phyloP scores from a whole-genome alignment of 129 eudicot species.

The Escallonia rubra region DNA sequence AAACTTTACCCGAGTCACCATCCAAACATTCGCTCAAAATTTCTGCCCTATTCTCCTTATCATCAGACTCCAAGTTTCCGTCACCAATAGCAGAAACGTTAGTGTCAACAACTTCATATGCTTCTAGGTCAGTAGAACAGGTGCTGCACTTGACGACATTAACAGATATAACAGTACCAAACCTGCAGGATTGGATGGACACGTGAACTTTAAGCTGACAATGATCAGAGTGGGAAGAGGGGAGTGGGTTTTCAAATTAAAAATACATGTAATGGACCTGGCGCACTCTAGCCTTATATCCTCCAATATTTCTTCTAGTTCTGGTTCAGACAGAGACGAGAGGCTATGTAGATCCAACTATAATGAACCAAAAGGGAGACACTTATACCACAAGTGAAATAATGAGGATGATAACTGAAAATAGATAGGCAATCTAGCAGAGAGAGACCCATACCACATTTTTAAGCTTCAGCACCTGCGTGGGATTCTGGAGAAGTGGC shows the following conservation, averaged over 20 bases:
- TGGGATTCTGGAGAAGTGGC: constrained; percentile 74
- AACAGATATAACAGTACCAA: constrained; percentile 76
- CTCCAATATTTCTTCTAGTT: constrained; percentile 74
- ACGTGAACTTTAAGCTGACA: background rate
- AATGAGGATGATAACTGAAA: background rate
- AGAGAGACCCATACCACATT: constrained; percentile 57
- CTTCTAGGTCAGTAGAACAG: constrained; percentile 20
- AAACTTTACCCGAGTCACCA: constrained; percentile 3
- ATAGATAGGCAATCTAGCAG: background rate
- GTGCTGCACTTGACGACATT: constrained; percentile 48
- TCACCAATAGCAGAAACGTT: constrained; percentile 11
- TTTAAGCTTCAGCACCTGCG: constrained; percentile 65
- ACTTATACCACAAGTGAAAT: background rate
- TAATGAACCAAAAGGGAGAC: background rate
- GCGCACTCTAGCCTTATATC: constrained; percentile 86
- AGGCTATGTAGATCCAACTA: constrained; percentile 61
- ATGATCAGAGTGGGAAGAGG: constrained; percentile 2
- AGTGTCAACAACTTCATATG: constrained; percentile 14
- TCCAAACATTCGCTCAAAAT: background rate
- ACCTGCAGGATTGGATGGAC: constrained; percentile 40
- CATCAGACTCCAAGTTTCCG: constrained; percentile 12
- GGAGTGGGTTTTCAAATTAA: background rate
- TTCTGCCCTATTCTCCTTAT: constrained; percentile 1
- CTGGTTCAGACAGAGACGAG: constrained; percentile 52
- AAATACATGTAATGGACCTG: constrained; percentile 39